Base-by-base conservation (phyloP, 1,284 basidiomycete species). In the Amylostereum areolatum region DNA sequence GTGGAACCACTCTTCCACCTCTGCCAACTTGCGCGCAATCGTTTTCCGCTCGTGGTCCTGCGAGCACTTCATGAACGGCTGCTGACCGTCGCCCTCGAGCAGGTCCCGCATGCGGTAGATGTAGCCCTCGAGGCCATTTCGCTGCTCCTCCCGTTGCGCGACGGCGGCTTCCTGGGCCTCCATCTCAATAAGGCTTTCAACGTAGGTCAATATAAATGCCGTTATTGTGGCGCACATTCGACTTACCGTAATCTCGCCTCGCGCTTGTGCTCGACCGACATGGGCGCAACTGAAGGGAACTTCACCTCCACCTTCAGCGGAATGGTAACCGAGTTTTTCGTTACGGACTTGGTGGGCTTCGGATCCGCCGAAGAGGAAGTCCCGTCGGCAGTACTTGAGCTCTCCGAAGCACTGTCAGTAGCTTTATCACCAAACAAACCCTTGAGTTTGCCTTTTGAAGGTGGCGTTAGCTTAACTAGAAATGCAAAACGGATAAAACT, bases 91-190 rank as follows among this genome's bases (percentile, higher is more conserved):
- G 35, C 84, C 80, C 28, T 83, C 78, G 7, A 98, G 71, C 27
- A 94, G 73, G 62, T 95, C 94, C 25, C 92, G 84, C 32, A 97
- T 71, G 50, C 85, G 82, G 72, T 99, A 99, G 18, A 98, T 69
- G 66, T 95, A 96, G 28, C 87, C 81, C 68, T 99, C 97, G 49
- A 99, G 82, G 29, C 80, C 77, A 69, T 99, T 99, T 49, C 86
- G 80, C 1, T 92, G 91, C 66, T 98, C 96, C 62, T 96, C 96
- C 45, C 84, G 83, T 47, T 83, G 80, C 29, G 74, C 77, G 63
- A 92, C 93, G 18, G 83, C 79, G 1, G 74, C 70, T 66, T 97
- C 94, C 48, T 88, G 85, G 8, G 73, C 67, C 53, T 95, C 86
- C 54, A 97, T 75, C 3, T 83, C 79, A n/a, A 83, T 77, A 28